A percentile compares a stretch with the other conserved stretches of the same genome.
Evolutionary conservation across 1,139 yeast species (phyloP).

Genomic region (Saccharomyces uvarum): DNA sequence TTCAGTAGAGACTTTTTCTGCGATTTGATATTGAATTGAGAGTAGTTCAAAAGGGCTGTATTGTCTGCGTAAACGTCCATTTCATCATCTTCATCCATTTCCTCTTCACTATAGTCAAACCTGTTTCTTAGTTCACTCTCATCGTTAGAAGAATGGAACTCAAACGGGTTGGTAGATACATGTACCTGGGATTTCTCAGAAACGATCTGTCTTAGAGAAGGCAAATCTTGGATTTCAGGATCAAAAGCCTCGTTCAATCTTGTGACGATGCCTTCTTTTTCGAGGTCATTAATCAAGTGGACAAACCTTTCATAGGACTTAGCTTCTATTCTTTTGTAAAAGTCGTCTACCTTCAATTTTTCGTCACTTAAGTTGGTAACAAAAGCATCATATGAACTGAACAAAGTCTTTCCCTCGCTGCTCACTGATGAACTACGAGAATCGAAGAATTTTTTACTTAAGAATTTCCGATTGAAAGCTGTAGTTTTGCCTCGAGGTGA

Average conservation of each 20-base stretch:
- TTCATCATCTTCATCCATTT: constrained; percentile 29
- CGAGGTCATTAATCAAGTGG: constrained; percentile 43
- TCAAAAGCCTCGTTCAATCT: neutral
- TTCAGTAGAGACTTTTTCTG: constrained; percentile 46
- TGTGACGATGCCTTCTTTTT: constrained; percentile 21
- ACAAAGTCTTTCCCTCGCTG: constrained; percentile 19
- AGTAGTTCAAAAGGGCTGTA: constrained; percentile 33
- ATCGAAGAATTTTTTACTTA: constrained; percentile 13
- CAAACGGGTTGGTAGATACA: neutral
- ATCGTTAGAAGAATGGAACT: neutral
- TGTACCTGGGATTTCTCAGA: neutral
- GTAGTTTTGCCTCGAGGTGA: neutral
- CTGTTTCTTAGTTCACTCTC: constrained; percentile 4
- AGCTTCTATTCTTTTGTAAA: constrained; percentile 47
- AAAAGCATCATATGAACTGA: constrained; percentile 36
- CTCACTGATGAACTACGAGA: constrained; percentile 26
- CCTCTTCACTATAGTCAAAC: constrained; percentile 26
- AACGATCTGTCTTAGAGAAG: neutral
- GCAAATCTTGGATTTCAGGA: neutral
- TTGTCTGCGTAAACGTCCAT: constrained; percentile 30
- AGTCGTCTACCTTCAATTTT: constrained; percentile 50
- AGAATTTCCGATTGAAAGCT: neutral
- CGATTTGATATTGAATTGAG: constrained; percentile 33
- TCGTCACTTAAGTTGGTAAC: constrained; percentile 51
- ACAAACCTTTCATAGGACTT: constrained; percentile 43